Base-by-base conservation (phyloP, 495 filamentous ascomycete genomes). In the Xylaria scruposa region DNA sequence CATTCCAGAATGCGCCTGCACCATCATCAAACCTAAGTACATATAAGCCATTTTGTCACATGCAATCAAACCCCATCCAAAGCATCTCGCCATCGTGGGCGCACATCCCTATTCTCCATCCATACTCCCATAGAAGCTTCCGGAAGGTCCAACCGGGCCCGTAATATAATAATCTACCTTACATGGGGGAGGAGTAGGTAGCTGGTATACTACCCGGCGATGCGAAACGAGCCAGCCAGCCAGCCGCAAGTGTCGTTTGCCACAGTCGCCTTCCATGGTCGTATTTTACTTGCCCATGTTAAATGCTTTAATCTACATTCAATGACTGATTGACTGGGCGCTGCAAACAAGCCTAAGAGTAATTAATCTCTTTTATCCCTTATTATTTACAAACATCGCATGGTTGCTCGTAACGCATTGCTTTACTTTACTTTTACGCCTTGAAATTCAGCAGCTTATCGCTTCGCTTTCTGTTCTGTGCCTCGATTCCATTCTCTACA, bases 61-160 rank as follows among this genome's bases (percentile, higher is more conserved):
- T 31, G 8, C 4, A 9, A 54, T 19, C 15, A 31, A 24, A 21
- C 51, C 13, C 51, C 26, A 9, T 26, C 38, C 60, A 62, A 29
- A n/a, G 12, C 60, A 44, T 63, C n/a, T 42, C n/a, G 15, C 60
- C 36, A 63, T 63, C 58, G n/a, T 63, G n/a, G 38, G 36, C 38
- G 60, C 60, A 26, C 3, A 44, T 10, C n/a, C 38, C 21, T 17
- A 31, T 40, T 62, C 33, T 42, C 38, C 59, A 62, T 62, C 36
- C 59, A 62, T 42, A n/a, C 5, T 62, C 53, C 58, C 31, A 33
- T 26, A 42, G 67, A 60, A 72, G 47, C 44, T 61, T 72, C 62
- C 73, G 71, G 40, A 66, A 71, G 8, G 60, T 58, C 58, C 31
- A 56, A 29, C 54, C 6, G 26, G 70, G 21, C 29, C 70, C 49